Evolutionary conservation across 441 rosid genomes (phyloP).

Genomic region (Gossypium davidsonii): DNA sequence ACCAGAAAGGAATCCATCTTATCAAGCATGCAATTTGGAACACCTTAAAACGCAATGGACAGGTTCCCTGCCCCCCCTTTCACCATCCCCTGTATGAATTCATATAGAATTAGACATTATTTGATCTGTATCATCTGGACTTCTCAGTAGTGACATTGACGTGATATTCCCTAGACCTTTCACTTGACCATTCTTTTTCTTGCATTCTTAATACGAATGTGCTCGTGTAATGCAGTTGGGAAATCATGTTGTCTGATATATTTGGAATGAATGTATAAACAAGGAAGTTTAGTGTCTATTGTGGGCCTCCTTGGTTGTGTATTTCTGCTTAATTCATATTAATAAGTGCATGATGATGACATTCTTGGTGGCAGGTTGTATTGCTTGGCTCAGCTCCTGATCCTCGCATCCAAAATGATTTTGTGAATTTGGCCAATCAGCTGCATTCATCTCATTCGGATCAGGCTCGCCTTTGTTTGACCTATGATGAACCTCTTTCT

Average conservation of each 20-base stretch:
- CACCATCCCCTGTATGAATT: not conserved
- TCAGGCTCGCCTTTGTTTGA: conserved; percentile 74
- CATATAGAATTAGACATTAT: not conserved
- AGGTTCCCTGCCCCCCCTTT: conserved; percentile 35
- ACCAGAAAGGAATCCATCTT: conserved; percentile 93
- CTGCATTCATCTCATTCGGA: conserved; percentile 62
- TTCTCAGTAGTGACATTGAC: conserved; percentile 8
- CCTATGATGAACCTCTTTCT: conserved; percentile 95
- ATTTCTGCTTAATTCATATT: not conserved
- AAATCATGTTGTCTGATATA: not conserved
- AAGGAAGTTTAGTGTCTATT: not conserved
- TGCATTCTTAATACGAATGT: not conserved
- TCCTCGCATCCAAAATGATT: conserved; percentile 93
- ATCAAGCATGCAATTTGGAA: conserved; percentile 87
- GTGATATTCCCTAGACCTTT: conserved; percentile 1
- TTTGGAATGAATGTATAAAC: conserved; percentile 3
- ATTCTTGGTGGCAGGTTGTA: conserved; percentile 55
- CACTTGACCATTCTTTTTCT: not conserved
- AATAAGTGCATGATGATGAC: conserved; percentile 11
- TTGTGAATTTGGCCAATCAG: conserved; percentile 72
- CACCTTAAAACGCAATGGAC: conserved; percentile 80
- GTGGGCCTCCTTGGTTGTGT: not conserved
- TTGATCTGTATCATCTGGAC: conserved; percentile 3
- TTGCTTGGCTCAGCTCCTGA: conserved; percentile 98
- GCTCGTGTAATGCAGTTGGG: not conserved